Evolutionary conservation across 2,329 filamentous ascomycete species (phyloP).

Genomic region (Stylonectria norvegica): DNA sequence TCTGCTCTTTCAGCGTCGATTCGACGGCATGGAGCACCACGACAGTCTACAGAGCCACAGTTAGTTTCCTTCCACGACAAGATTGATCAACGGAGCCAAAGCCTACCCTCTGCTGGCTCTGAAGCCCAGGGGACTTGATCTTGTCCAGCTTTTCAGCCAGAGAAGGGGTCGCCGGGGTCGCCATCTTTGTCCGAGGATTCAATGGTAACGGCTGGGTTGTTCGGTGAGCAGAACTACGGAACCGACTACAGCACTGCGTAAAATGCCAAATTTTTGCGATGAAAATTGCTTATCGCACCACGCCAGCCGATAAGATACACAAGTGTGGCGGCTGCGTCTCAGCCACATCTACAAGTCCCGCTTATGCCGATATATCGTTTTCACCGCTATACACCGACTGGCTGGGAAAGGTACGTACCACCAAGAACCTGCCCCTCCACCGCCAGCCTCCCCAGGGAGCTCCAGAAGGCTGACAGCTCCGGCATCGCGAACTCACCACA

Average conservation of each 20-base stretch:
- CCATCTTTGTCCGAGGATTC: constrained; percentile 40
- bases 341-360: constrained; percentile 19
- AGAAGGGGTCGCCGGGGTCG: constrained; percentile 42
- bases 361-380: constrained; percentile 19
- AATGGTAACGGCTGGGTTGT: constrained; percentile 27
- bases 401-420: constrained; percentile 24
- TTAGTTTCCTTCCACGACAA: constrained; percentile 16
- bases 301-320: constrained; percentile 26
- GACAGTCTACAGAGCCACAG: constrained; percentile 56
- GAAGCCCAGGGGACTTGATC: constrained; percentile 93
- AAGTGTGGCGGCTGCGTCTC: constrained; percentile 3
- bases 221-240: constrained; percentile 27
- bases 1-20: constrained; percentile 85
- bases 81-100: constrained; percentile 2
- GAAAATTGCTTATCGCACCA: constrained; percentile 30
- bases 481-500: constrained; percentile 18
- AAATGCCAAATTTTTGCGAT: constrained; percentile 28
- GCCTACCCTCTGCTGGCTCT: constrained; percentile 86
- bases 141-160: constrained; percentile 92
- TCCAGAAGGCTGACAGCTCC: constrained; percentile 25
- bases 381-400: constrained; percentile 32
- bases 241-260: constrained; percentile 18
- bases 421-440: constrained; percentile 7
- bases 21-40: constrained; percentile 89
- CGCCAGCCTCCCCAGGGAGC: constrained; percentile 29